Evolutionary conservation across 257 asterid species (phyloP).

Genomic region (Gentiana dahurica): DNA sequence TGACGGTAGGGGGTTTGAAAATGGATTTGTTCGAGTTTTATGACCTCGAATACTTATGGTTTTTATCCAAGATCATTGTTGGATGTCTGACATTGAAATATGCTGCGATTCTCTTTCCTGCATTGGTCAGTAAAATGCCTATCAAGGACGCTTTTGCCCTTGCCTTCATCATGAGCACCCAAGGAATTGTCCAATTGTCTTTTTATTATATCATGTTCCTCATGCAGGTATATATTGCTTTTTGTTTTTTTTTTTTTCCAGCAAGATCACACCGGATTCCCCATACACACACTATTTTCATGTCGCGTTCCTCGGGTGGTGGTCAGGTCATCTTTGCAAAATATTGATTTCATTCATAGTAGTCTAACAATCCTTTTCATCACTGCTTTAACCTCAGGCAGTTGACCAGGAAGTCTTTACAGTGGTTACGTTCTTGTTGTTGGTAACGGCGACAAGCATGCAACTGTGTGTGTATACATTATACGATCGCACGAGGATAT

Average conservation of each 20-base stretch:
- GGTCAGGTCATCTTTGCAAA: too few relatives aligned
- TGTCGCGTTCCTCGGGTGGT: too few relatives aligned
- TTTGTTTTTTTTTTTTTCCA: too few relatives aligned
- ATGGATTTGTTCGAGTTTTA: constrained; percentile 41
- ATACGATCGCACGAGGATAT: constrained; percentile 21
- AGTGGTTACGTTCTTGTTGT: constrained; percentile 12
- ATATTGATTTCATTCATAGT: not conserved
- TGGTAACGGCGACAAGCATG: constrained; percentile 15
- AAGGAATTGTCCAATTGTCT: constrained; percentile 81
- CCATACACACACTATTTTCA: not conserved
- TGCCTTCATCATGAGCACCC: constrained; percentile 55
- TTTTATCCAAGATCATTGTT: too few relatives aligned
- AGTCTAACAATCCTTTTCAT: too few relatives aligned
- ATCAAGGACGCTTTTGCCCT: constrained; percentile 67
- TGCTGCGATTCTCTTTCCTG: constrained; percentile 32
- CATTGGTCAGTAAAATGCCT: constrained; percentile 58
- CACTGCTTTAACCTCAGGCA: constrained; percentile 4
- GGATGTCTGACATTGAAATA: constrained; percentile 29
- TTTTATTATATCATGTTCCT: constrained; percentile 28
- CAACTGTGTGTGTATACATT: constrained; percentile 15
- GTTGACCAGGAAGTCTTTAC: constrained; percentile 17
- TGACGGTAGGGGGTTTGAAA: constrained; percentile 65
- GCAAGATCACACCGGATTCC: too few relatives aligned
- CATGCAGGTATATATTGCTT: constrained; percentile 15
- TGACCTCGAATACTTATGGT: constrained; percentile 35